A percentile compares a stretch with the other conserved stretches of the same genome.
phyloP scores from a whole-genome alignment of 1,284 basidiomycete species.

The Hemileia vastatrix region DNA sequence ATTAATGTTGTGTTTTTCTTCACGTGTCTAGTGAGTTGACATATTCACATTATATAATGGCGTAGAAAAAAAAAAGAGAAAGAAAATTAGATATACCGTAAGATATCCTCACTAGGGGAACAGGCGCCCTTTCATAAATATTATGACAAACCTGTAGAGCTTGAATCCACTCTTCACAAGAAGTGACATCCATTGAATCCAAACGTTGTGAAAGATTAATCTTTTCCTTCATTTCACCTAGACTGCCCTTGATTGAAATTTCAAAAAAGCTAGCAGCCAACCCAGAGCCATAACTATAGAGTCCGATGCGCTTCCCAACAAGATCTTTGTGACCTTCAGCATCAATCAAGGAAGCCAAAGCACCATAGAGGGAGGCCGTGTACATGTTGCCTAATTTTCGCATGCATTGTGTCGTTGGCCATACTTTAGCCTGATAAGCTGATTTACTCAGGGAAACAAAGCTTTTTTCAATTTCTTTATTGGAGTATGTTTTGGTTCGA shows the following conservation, averaged over 20 bases:
- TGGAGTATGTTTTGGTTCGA: constrained; percentile 65
- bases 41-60: not conserved
- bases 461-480: constrained; percentile 92
- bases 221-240: constrained; percentile 65
- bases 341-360: constrained; percentile 71
- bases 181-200: constrained; percentile 76
- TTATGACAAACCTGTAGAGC: constrained; percentile 55
- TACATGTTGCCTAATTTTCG: constrained; percentile 95
- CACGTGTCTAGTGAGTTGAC: too few species aligned
- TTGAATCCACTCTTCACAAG: constrained; percentile 73
- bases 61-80: not conserved
- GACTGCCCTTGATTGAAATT: constrained; percentile 73
- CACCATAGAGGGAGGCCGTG: constrained; percentile 92
- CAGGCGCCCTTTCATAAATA: not conserved
- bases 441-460: constrained; percentile 50
- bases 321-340: constrained; percentile 55
- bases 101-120: not conserved
- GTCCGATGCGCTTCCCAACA: constrained; percentile 67
- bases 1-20: constrained; percentile 89
- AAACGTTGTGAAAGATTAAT: constrained; percentile 69
- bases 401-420: constrained; percentile 61
- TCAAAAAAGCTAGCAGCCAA: constrained; percentile 86
- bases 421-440: constrained; percentile 61
- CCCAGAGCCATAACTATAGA: constrained; percentile 92
- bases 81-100: not conserved